phyloP scores from a whole-genome alignment of 164 flowering plant genomes.

The Tetracentron sinense region DNA sequence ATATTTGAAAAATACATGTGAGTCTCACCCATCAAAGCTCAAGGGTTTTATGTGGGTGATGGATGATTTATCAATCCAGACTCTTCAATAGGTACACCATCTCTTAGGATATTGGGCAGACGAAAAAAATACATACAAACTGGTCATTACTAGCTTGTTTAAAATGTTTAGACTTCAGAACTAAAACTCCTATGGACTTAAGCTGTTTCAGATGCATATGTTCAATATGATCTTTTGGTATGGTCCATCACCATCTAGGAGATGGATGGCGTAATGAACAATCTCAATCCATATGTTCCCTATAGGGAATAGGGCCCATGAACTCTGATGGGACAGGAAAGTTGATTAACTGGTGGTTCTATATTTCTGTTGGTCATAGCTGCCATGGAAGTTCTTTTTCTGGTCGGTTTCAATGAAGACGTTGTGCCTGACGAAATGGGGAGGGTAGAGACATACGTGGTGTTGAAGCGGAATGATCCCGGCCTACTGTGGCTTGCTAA shows the following conservation, averaged over 20 bases:
- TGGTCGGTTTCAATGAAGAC: constrained; percentile 79
- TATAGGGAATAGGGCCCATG: background rate
- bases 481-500: constrained; percentile 92
- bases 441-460: constrained; percentile 54
- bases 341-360: background rate
- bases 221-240: background rate
- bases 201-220: no score
- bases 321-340: no score
- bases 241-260: background rate
- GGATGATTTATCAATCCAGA: no score
- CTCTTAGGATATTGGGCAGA: no score
- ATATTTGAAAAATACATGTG: background rate
- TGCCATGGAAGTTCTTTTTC: constrained; percentile 70
- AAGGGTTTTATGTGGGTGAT: background rate
- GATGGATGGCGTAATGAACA: background rate
- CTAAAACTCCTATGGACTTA: no score
- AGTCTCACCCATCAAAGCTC: background rate
- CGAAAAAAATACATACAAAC: no score
- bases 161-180: no score
- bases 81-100: no score
- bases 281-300: background rate
- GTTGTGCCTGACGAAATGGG: constrained; percentile 46
- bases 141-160: no score
- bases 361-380: constrained; percentile 41
- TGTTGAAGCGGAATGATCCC: constrained; percentile 81